Conservation (phyloP, 441 rosid species). For the Adansonia gregorii region DNA sequence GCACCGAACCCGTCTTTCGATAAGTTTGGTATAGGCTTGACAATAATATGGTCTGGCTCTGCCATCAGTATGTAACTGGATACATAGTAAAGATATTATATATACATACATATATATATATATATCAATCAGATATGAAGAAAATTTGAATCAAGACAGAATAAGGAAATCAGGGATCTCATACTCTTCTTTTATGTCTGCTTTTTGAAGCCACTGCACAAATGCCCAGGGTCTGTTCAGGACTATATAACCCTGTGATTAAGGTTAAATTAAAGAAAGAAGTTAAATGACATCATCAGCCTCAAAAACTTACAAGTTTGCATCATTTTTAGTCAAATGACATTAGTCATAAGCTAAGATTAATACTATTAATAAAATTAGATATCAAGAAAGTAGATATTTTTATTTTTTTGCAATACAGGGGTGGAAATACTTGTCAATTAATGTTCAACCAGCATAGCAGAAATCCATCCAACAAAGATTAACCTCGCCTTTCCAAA, state of each 20-base stretch:
- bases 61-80: conserved; percentile 87
- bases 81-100: conserved; percentile 37
- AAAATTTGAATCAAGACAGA: conserved; percentile 18
- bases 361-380: not conserved
- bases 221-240: conserved; percentile 99
- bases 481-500: not conserved
- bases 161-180: conserved; percentile 30
- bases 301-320: not conserved
- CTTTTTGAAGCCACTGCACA: conserved; percentile 93
- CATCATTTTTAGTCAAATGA: not conserved
- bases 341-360: not conserved
- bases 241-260: conserved; percentile 85
- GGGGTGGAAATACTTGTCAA: not conserved
- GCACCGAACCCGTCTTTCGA: conserved; percentile 83
- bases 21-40: conserved; percentile 93
- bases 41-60: conserved; percentile 92
- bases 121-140: conserved; percentile 21
- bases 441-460: not conserved
- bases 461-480: not conserved
- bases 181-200: conserved; percentile 92
- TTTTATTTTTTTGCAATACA: not conserved
- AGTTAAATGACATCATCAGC: not conserved
- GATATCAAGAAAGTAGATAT: not conserved
- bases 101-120: not conserved
- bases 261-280: not conserved